Conservation (phyloP, 2,329 filamentous ascomycete genomes). For the Diaporthe caulivora region DNA sequence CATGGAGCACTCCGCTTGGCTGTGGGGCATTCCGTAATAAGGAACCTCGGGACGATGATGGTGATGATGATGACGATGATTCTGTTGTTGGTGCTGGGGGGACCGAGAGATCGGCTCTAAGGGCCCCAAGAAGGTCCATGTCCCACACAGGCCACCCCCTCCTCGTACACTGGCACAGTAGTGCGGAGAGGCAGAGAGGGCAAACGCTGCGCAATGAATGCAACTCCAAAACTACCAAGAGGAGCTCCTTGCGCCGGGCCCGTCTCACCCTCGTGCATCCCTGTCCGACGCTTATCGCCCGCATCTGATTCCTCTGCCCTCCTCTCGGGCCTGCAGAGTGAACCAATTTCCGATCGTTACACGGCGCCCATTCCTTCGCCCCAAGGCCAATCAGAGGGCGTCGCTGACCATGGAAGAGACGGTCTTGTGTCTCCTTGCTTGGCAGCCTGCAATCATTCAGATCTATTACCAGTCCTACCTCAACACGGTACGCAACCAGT, state of each 20-base stretch:
- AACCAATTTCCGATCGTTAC: conserved; percentile 27
- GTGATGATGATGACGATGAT: conserved; percentile 1
- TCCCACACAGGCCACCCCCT: neutral
- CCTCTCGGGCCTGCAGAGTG: conserved; percentile 22
- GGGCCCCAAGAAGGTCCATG: neutral
- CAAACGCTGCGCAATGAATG: conserved; percentile 17
- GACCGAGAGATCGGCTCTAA: conserved; percentile 15
- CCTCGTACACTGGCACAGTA: neutral
- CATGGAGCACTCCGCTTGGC: conserved; percentile 5
- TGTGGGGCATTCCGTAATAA: conserved; percentile 21
- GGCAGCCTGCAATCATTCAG: conserved; percentile 32
- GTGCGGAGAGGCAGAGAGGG: conserved; percentile 14
- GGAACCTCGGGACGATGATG: conserved; percentile 13
- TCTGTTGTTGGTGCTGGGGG: conserved; percentile 4
- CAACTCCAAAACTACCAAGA: conserved; percentile 29
- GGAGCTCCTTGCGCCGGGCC: conserved; percentile 33
- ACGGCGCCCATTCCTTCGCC: conserved; percentile 3
- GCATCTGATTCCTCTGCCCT: conserved; percentile 34
- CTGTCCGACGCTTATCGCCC: conserved; percentile 31
- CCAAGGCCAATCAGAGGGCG: conserved; percentile 33
- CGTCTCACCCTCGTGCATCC: conserved; percentile 38
- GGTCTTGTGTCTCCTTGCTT: conserved; percentile 23
- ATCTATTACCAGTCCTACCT: conserved; percentile 13
- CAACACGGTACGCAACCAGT: neutral
- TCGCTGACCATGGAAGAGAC: conserved; percentile 27